Evolutionary conservation across 2,329 filamentous ascomycete species (phyloP), one percentile per base, ranked within the genome.

Genomic region (Alternaria incomplexa): DNA sequence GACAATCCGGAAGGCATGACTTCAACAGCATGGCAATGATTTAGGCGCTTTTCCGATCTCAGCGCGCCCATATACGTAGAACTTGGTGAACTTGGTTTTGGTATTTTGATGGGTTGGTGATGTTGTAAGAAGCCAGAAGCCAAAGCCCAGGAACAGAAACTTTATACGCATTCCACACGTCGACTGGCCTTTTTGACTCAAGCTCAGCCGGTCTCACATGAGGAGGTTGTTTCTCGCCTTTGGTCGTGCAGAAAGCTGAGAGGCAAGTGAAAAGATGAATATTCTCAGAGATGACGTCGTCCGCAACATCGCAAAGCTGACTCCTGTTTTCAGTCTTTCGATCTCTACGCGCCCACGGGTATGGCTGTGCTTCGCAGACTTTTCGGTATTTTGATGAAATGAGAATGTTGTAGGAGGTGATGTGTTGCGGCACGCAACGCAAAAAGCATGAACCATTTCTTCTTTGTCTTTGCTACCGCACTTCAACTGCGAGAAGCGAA

Each of bases 391-490:
- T n/a, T 10, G 15, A 36, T 36, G 9, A 2, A 10, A 3, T 36
- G 32, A 36, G 3, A 4, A 36, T n/a, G 15, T n/a, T 36, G 3
- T 5, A n/a, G 32, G 15, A 13, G 4, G 7, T 3, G 11, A 36
- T 36, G 7, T 36, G 15, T 36, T 36, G 15, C 32, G 32, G 15
- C 32, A 9, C 0, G 32, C 15, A 36, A 36, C 8, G 32, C 32
- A n/a, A n/a, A 4, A 36, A 36, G 32, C 32, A n/a, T 36, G 1
- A 9, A 0, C 7, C 4, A 36, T 36, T 10, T 2, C 0, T 0
- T n/a, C 0, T 36, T n/a, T 2, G 1, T n/a, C 32, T n/a, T 36
- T 36, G 32, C 9, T 36, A n/a, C n/a, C 7, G 32, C 13, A n/a
- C 32, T 1, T 36, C 3, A 4, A 36, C 32, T n/a, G n/a, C 13